Base-by-base conservation (phyloP, 2,329 filamentous ascomycete genomes). In the Pleomassaria siparia region DNA sequence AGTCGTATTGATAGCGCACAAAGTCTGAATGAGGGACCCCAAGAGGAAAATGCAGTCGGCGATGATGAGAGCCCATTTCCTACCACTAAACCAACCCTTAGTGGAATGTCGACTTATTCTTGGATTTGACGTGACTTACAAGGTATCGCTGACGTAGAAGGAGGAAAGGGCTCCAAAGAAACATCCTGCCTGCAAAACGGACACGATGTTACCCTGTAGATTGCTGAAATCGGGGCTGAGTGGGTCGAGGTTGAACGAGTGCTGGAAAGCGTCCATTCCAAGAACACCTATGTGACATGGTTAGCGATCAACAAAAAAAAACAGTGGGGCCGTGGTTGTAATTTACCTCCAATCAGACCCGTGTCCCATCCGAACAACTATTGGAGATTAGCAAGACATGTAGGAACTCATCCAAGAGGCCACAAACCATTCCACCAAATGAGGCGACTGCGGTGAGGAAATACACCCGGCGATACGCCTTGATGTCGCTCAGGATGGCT, bases 181-280 rank as follows among this genome's bases (percentile, higher is more conserved):
- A 49, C 73, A 75, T 13, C 73, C 73, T 1, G 71, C 72, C 49
- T 60, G 40, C 2, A 75, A 63, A 0, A 74, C 71, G 5, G 72
- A 73, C 0, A 74, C 72, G 30, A 75, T 74, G 51, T 74, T 75
- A 16, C 72, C 73, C 37, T 72, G 71, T 3, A 75, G 55, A 26
- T 71, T 71, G 43, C 65, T 65, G 47, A 72, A 74, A 32, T 66
- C 51, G 1, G 51, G 32, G 29, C 65, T 64, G 0, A 66, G 40
- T 9, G 52, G 50, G 48, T 74, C 53, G 5, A 75, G 64, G 11
- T 59, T 61, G 56, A 75, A 75, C 1, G 66, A 71, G 47, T 74
- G 64, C 43, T 73, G 70, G 55, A 74, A 75, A 2, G 70, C 67
- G 30, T 71, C 61, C 72, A 75, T 74, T 2, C 71, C 73, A 30